Base-by-base conservation (phyloP, 73 alveolate genomes). In the Tetrahymena malaccensis region DNA sequence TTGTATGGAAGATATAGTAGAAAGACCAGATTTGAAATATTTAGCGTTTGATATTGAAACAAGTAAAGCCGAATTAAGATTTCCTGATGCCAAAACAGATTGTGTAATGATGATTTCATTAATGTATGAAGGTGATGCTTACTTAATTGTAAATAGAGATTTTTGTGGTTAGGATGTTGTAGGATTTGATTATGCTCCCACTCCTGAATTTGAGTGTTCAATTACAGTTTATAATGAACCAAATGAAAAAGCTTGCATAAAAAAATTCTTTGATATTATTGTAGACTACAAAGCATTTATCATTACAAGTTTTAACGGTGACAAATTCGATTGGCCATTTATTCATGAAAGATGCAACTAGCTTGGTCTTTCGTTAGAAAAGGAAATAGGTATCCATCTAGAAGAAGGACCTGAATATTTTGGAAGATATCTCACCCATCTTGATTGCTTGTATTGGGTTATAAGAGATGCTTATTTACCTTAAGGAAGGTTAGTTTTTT, bases 391-490 rank as follows among this genome's bases (percentile, higher is more conserved):
- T 16, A 97, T 99, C 25, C 94, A 95, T n/a, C 95, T 96, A 84
- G 96, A 98, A n/a, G 97, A 94, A 34, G 97, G 96, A n/a, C 93
- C 85, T 34, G 99, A 98, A 94, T 98, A 97, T 95, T 96, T 97
- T 13, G 99, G 99, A 19, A 96, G 99, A 96, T 98, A 96, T 94
- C 95, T 98, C 9, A 98, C 98, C 25, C 99, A 99, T 95, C 96
- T 99, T 97, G 99, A 99, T 98, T 99, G 99, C 97, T 97, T 99
- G 95, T 99, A 99, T 95, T 99, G 99, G 99, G 99, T 99, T 93
- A 98, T 98, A 94, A 98, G 99, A 96, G 99, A 99, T 97, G 99
- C 99, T 37, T 99, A 98, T 96, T 98, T 98, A 9, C 99, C 99
- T 22, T 98, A 98, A 96, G 99, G 99, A 13, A 96, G 97, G 33